Evolutionary conservation across 805 yeast species (phyloP).

Genomic region (Candida ponderosae): DNA sequence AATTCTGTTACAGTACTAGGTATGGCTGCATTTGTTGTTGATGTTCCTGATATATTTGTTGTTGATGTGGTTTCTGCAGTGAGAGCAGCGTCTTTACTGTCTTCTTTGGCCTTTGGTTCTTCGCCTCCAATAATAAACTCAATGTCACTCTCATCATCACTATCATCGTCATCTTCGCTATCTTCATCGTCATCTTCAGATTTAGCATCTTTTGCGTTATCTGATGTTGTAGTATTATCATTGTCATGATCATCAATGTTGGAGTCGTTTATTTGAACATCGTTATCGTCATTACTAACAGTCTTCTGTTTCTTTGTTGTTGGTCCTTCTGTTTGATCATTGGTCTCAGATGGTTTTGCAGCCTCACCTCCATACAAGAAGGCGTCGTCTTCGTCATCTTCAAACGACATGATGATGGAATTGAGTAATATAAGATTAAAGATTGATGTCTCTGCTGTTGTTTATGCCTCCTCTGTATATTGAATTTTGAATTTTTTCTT

Average conservation of each 20-base stretch:
- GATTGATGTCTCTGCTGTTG: no score
- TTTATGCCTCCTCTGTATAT: no score
- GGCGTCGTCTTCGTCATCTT: constrained; percentile 1
- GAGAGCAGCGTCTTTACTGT: constrained; percentile 9
- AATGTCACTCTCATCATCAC: constrained; percentile 55
- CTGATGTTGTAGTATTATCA: constrained; percentile 9
- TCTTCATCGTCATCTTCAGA: constrained; percentile 34
- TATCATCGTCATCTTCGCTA: constrained; percentile 40
- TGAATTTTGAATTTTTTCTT: no score
- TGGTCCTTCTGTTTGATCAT: constrained; percentile 5
- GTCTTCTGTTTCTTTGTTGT: constrained; percentile 22
- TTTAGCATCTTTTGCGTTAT: constrained; percentile 19
- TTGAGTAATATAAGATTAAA: no score
- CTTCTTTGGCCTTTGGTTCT: constrained; percentile 12
- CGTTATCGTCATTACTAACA: constrained; percentile 2
- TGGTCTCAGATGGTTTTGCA: no score
- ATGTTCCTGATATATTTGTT: constrained; percentile 13
- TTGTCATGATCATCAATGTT: constrained; percentile 11
- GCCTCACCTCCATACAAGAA: constrained; percentile 42
- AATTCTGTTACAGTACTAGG: constrained; percentile 26
- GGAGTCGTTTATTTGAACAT: background rate
- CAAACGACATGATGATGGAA: background rate
- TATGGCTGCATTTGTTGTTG: constrained; percentile 17
- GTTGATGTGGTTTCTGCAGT: constrained; percentile 9
- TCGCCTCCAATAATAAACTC: constrained; percentile 71